These are phyloP conservation scores for Tolypocladium amazonense DNA, from an alignment of 2,329 filamentous ascomycete species.

Conservation along the genomic window DNA sequence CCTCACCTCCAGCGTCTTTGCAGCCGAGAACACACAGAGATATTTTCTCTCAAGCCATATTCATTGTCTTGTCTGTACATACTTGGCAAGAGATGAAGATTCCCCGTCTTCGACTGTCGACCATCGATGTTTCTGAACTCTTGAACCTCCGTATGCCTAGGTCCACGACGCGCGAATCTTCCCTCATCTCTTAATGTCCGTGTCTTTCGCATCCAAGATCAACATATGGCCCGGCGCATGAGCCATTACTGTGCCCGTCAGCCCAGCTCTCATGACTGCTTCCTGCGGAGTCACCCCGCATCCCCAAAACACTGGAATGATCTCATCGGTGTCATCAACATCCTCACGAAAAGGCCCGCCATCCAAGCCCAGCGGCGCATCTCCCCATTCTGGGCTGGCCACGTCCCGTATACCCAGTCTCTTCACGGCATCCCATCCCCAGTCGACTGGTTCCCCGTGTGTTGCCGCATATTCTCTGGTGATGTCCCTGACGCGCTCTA, in stretches of 20 bases:
- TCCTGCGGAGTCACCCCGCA: neutral
- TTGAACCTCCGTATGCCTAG: neutral
- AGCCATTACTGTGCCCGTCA: conserved; percentile 32
- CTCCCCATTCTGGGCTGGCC: conserved; percentile 43
- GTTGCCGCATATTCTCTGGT: neutral
- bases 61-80: neutral
- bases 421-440: neutral
- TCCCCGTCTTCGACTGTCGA: neutral
- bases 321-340: conserved; percentile 24
- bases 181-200: conserved; percentile 17
- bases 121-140: neutral
- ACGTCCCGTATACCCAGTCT: neutral
- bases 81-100: neutral
- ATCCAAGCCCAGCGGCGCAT: conserved; percentile 28
- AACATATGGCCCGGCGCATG: conserved; percentile 56
- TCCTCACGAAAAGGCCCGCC: conserved; percentile 23
- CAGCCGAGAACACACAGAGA: neutral
- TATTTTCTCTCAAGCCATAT: neutral
- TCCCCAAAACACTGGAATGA: conserved; percentile 22
- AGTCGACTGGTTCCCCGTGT: neutral
- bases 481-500: neutral
- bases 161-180: neutral
- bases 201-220: conserved; percentile 39
- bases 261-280: neutral
- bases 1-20: neutral